Evolutionary conservation across 495 filamentous ascomycete species (phyloP).

Genomic region (Massariosphaeria phaeospora): DNA sequence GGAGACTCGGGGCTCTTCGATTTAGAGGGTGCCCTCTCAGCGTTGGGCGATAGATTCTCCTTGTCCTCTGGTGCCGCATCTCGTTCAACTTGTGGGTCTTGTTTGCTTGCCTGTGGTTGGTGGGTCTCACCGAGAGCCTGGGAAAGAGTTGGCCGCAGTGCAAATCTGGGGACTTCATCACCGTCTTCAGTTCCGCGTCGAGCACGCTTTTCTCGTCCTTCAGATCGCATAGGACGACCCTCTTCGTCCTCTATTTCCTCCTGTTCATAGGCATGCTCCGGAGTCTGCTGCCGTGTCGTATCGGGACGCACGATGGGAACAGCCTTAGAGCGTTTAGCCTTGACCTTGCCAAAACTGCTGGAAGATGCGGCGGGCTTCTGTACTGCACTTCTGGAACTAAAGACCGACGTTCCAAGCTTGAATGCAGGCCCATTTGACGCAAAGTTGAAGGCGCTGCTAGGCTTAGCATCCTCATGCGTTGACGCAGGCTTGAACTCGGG

Average conservation of each 20-base stretch:
- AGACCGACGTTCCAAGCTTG: slow-evolving; percentile 38
- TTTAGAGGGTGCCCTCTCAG: slow-evolving; percentile 19
- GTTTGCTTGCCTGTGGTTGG: slow-evolving; percentile 23
- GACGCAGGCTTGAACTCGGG: slow-evolving; percentile 12
- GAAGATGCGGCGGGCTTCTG: slow-evolving; percentile 34
- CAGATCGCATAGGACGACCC: slow-evolving; percentile 50
- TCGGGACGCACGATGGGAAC: slow-evolving; percentile 74
- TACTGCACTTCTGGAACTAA: background rate
- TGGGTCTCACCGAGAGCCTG: slow-evolving; percentile 21
- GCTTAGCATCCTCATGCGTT: slow-evolving; percentile 18
- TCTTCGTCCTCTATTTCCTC: slow-evolving; percentile 46
- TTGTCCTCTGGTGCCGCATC: slow-evolving; percentile 25
- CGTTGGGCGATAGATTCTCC: slow-evolving; percentile 31
- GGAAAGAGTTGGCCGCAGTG: slow-evolving; percentile 34
- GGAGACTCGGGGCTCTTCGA: slow-evolving; percentile 27
- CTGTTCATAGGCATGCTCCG: slow-evolving; percentile 33
- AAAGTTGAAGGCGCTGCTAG: slow-evolving; percentile 65
- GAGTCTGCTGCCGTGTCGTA: slow-evolving; percentile 36
- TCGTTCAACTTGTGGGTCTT: slow-evolving; percentile 19
- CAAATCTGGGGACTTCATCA: slow-evolving; percentile 66
- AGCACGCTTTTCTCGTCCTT: slow-evolving; percentile 66
- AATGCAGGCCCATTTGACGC: slow-evolving; percentile 66
- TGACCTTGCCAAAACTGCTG: slow-evolving; percentile 72
- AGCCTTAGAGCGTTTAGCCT: slow-evolving; percentile 69
- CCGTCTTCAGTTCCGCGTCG: slow-evolving; percentile 55